These are phyloP conservation scores for Chaetomium sp. DNA, from an alignment of 2,329 filamentous ascomycete genomes.

Conservation along the genomic window DNA sequence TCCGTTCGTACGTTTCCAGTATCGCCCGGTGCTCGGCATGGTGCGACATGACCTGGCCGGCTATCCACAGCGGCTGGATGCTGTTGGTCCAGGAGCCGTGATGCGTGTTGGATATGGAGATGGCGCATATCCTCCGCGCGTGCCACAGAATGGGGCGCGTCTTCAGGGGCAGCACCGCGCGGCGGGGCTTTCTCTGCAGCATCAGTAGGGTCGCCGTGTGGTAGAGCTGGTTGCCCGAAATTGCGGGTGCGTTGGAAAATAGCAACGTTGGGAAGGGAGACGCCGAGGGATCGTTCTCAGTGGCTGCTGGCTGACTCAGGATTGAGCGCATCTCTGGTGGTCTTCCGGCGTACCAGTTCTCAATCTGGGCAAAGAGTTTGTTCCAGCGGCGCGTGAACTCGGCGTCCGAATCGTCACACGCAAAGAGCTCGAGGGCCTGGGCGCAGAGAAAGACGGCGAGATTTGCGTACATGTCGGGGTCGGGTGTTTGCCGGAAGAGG, in stretches of 20 bases:
- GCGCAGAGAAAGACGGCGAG: conserved; percentile 4
- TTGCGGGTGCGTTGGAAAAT: conserved; percentile 6
- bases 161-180: conserved; percentile 2
- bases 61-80: conserved; percentile 8
- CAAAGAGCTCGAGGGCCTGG: background rate
- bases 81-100: conserved; percentile 8
- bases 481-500: background rate
- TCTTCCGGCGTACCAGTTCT: background rate
- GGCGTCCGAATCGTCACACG: conserved; percentile 8
- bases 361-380: background rate
- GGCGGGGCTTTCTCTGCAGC: conserved; percentile 9
- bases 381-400: conserved; percentile 12
- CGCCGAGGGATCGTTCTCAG: background rate
- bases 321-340: conserved; percentile 6
- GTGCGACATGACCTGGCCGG: conserved; percentile 10
- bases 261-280: conserved; percentile 6
- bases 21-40: conserved; percentile 8
- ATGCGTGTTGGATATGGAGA: conserved; percentile 7
- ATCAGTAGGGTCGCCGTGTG: conserved; percentile 2
- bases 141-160: conserved; percentile 4
- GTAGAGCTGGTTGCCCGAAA: conserved; percentile 11
- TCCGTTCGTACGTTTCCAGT: conserved; percentile 3
- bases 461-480: conserved; percentile 8
- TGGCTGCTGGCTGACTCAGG: conserved; percentile 5
- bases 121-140: conserved; percentile 10